Conservation (phyloP, 176 grass and related monocot genomes). For the Triticum urartu region DNA sequence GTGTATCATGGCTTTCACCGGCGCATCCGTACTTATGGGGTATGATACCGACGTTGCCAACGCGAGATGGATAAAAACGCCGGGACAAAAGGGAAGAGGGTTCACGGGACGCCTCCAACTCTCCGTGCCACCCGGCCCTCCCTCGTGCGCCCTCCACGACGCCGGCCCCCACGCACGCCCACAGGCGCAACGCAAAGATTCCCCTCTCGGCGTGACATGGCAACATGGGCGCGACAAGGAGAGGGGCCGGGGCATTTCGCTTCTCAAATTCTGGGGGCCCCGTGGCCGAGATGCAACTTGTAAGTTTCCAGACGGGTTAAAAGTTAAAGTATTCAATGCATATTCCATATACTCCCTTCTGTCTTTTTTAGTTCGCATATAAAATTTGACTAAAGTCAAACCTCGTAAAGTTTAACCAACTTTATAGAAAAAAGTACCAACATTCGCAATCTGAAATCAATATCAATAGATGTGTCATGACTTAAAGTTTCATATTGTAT, state of each 20-base stretch:
- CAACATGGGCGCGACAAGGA: conserved; percentile 1
- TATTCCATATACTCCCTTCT: too few relatives aligned
- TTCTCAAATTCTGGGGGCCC: neutral
- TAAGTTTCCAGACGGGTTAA: neutral
- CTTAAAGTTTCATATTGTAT: too few relatives aligned
- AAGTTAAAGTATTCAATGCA: neutral
- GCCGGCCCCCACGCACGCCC: neutral
- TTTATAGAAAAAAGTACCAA: too few relatives aligned
- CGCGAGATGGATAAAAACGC: neutral
- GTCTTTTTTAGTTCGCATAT: too few relatives aligned
- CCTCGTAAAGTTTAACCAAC: too few relatives aligned
- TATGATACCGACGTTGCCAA: neutral
- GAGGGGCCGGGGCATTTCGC: neutral
- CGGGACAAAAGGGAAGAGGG: conserved; percentile 11
- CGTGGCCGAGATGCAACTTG: neutral
- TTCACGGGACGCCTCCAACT: conserved; percentile 16
- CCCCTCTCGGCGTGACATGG: neutral
- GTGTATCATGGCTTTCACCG: neutral
- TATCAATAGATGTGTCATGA: too few relatives aligned
- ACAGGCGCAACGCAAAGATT: conserved; percentile 9
- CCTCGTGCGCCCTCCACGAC: neutral
- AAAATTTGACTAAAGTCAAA: too few relatives aligned
- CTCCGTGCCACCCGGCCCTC: conserved; percentile 5
- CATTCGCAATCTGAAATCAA: too few relatives aligned
- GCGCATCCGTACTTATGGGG: neutral